A percentile compares a stretch with the other conserved stretches of the same genome.
Evolutionary conservation across 768 basidiomycete species (phyloP).

Genomic region (Gloeostereum incarnatum): DNA sequence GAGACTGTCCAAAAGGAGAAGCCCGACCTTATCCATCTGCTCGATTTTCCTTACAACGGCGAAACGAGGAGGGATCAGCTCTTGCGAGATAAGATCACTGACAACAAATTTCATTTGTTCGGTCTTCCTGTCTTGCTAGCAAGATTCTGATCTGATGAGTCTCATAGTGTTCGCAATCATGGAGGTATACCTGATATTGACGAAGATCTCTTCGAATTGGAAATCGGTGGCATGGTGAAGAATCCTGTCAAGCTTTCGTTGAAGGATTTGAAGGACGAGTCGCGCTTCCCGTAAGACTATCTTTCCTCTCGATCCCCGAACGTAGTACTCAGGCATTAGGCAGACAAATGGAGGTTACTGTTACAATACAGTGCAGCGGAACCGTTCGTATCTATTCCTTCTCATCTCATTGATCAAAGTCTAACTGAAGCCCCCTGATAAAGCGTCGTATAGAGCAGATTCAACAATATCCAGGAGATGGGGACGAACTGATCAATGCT

Average conservation of each 20-base stretch:
- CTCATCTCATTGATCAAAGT: neutral
- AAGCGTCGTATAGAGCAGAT: slow-evolving; percentile 42
- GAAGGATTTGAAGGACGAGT: slow-evolving; percentile 37
- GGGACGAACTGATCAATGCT: slow-evolving; percentile 42
- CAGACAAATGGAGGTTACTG: slow-evolving; percentile 38
- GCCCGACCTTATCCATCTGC: slow-evolving; percentile 35
- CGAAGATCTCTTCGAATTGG: slow-evolving; percentile 34
- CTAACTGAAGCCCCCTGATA: neutral
- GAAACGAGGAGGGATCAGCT: slow-evolving; percentile 36
- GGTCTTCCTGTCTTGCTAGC: slow-evolving; percentile 10
- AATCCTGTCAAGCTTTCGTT: slow-evolving; percentile 30
- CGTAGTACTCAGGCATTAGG: neutral
- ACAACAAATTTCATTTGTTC: slow-evolving; percentile 41
- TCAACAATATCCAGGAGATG: slow-evolving; percentile 41
- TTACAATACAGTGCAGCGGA: slow-evolving; percentile 48
- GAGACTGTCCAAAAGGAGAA: slow-evolving; percentile 42
- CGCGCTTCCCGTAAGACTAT: slow-evolving; percentile 32
- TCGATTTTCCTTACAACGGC: slow-evolving; percentile 50
- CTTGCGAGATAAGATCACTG: slow-evolving; percentile 33
- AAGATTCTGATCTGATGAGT: neutral
- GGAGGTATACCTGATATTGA: slow-evolving; percentile 43
- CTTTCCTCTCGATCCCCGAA: neutral
- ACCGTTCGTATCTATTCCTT: slow-evolving; percentile 14
- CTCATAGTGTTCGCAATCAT: slow-evolving; percentile 39
- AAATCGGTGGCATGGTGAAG: slow-evolving; percentile 43